Percentiles rank a stretch among this genome's conserved stretches.
Evolutionary conservation across 2,329 filamentous ascomycete genomes (phyloP).

Genomic region (Elsinoe necatrix): DNA sequence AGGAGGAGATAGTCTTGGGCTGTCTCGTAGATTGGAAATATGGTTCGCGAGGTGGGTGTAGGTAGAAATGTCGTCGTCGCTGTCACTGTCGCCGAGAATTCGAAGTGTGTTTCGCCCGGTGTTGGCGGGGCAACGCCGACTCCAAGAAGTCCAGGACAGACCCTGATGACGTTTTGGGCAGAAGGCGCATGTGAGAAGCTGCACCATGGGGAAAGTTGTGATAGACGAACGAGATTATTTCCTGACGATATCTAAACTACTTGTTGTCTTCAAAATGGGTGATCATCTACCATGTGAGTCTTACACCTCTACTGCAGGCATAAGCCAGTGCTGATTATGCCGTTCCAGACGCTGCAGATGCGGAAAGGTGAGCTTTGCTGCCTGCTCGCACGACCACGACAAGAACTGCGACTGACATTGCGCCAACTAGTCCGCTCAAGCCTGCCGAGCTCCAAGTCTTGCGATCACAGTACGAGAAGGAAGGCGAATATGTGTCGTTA

Average conservation of each 20-base stretch:
- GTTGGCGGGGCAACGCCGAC: constrained; percentile 5
- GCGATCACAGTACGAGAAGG: constrained; percentile 90
- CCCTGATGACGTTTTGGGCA: constrained; percentile 3
- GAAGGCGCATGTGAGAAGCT: constrained; percentile 9
- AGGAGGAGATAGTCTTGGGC: too few relatives aligned
- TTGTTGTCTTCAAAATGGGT: constrained; percentile 28
- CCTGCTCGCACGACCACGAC: neutral
- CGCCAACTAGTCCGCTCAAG: constrained; percentile 63
- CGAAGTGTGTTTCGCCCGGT: neutral
- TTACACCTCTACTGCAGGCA: constrained; percentile 8
- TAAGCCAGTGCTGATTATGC: constrained; percentile 22
- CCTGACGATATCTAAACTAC: neutral
- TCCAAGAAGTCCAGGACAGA: neutral
- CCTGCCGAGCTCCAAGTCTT: constrained; percentile 87
- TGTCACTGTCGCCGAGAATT: neutral
- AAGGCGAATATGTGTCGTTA: constrained; percentile 91
- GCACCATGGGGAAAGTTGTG: constrained; percentile 10
- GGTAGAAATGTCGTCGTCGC: constrained; percentile 9
- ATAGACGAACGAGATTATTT: neutral
- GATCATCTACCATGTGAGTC: constrained; percentile 45
- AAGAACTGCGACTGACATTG: constrained; percentile 9
- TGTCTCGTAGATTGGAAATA: too few relatives aligned
- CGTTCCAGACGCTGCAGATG: constrained; percentile 81
- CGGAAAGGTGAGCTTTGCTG: constrained; percentile 63
- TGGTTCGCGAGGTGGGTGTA: neutral